Percentiles rank a stretch among this genome's conserved stretches.
phyloP scores from a whole-genome alignment of 73 alveolate genomes.

The Tetrahymena thermophila region DNA sequence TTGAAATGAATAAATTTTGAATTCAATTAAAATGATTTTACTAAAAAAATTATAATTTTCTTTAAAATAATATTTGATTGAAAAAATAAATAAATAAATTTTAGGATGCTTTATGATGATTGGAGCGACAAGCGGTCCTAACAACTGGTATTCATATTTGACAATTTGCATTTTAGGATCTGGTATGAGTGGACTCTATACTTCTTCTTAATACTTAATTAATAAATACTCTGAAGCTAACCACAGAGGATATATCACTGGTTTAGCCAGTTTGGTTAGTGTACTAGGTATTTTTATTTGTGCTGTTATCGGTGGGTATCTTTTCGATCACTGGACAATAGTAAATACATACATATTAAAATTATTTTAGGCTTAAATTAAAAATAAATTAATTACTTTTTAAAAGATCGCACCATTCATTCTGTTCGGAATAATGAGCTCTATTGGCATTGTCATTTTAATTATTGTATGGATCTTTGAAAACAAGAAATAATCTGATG shows the following conservation, averaged over 20 bases:
- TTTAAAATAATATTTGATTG: too few relatives aligned
- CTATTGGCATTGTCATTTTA: not conserved
- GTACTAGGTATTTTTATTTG: not conserved
- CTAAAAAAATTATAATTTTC: too few relatives aligned
- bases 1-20: too few relatives aligned
- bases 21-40: too few relatives aligned
- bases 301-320: not conserved
- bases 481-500: not conserved
- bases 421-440: not conserved
- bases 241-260: slow-evolving; percentile 27
- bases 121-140: slow-evolving; percentile 29
- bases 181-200: slow-evolving; percentile 40
- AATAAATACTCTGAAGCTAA: slow-evolving; percentile 34
- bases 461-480: not conserved
- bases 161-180: slow-evolving; percentile 31
- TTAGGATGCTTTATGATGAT: slow-evolving; percentile 38
- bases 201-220: slow-evolving; percentile 34
- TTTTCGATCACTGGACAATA: not conserved
- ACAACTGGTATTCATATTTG: slow-evolving; percentile 2
- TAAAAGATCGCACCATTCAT: not conserved
- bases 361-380: not conserved
- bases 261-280: not conserved
- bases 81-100: too few relatives aligned
- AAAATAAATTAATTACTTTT: not conserved
- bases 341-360: not conserved